phyloP scores from a whole-genome alignment of 352 stramenopile genomes.

The Globisporangium emineosum region DNA sequence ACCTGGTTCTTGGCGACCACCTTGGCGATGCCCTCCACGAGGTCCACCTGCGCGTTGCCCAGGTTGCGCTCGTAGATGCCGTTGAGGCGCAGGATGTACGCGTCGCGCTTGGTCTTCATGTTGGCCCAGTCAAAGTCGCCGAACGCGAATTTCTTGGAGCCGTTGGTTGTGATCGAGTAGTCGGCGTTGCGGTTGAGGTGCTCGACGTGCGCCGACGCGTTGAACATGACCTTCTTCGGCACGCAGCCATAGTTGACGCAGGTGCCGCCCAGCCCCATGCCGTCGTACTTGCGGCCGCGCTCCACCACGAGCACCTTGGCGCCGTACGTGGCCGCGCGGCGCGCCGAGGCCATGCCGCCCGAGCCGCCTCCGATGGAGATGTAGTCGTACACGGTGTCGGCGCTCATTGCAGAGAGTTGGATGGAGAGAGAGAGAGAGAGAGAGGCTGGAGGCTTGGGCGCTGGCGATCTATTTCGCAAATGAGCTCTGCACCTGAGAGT shows the following conservation, averaged over 20 bases:
- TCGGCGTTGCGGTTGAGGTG: slow-evolving; percentile 54
- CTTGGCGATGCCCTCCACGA: slow-evolving; percentile 87
- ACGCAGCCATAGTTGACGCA: slow-evolving; percentile 99
- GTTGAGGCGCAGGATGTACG: slow-evolving; percentile 95
- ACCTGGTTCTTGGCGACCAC: slow-evolving; percentile 86
- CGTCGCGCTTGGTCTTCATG: slow-evolving; percentile 92
- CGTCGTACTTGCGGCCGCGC: slow-evolving; percentile 28
- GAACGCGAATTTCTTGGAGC: slow-evolving; percentile 13
- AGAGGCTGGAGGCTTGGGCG: not conserved
- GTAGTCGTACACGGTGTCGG: slow-evolving; percentile 79
- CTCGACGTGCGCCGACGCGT: slow-evolving; percentile 84
- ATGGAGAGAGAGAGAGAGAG: not conserved
- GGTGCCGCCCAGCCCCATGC: slow-evolving; percentile 88
- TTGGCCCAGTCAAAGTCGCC: slow-evolving; percentile 87
- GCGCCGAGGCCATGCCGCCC: slow-evolving; percentile 91
- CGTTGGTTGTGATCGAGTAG: slow-evolving; percentile 64
- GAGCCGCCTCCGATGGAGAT: slow-evolving; percentile 90
- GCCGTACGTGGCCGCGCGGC: slow-evolving; percentile 90
- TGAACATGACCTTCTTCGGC: slow-evolving; percentile 98
- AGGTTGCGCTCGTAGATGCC: slow-evolving; percentile 95
- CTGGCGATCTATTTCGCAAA: not conserved
- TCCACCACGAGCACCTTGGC: slow-evolving; percentile 96
- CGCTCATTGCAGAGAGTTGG: slow-evolving; percentile 30
- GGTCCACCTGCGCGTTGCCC: slow-evolving; percentile 86
- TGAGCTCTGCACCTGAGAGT: not conserved